A percentile compares a stretch with the other conserved stretches of the same genome.
Evolutionary conservation across 164 flowering plant species (phyloP).

Genomic region (Tinospora cordifolia): DNA sequence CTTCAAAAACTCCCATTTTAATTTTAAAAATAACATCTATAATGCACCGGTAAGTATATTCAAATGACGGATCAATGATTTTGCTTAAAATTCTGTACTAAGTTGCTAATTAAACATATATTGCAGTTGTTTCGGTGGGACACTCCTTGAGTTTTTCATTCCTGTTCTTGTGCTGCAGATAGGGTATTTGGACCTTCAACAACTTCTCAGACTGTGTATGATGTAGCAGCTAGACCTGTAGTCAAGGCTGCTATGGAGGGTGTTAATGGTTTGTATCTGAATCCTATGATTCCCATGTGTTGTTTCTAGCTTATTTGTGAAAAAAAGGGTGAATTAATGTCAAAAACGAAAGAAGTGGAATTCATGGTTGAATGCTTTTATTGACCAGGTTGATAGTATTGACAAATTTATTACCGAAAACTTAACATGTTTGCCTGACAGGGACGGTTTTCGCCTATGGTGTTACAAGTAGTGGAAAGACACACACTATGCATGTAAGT

Average conservation of each 20-base stretch:
- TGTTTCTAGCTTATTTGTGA: background rate
- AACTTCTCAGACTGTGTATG: conserved; percentile 65
- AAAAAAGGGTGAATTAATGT: background rate
- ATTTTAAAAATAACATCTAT: background rate
- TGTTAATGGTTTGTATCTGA: conserved; percentile 55
- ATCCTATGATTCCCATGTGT: background rate
- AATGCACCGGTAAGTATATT: background rate
- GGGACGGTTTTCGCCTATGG: conserved; percentile 99
- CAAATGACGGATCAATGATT: background rate
- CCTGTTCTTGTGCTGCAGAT: conserved; percentile 40
- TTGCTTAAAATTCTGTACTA: background rate
- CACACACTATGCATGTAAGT: conserved; percentile 99
- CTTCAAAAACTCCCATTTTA: background rate
- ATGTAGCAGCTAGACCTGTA: conserved; percentile 89
- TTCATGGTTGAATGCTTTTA: background rate
- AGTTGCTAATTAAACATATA: background rate
- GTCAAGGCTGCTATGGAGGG: conserved; percentile 98
- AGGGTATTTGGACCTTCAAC: conserved; percentile 80
- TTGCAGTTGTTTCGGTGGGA: background rate
- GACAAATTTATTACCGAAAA: background rate
- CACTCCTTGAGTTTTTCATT: background rate
- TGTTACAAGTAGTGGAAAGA: conserved; percentile 99
- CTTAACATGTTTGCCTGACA: conserved; percentile 25
- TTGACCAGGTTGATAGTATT: background rate
- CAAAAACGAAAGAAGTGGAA: background rate